Conservation (phyloP, 2,329 filamentous ascomycete species). For the Botrytis sinoallii region DNA sequence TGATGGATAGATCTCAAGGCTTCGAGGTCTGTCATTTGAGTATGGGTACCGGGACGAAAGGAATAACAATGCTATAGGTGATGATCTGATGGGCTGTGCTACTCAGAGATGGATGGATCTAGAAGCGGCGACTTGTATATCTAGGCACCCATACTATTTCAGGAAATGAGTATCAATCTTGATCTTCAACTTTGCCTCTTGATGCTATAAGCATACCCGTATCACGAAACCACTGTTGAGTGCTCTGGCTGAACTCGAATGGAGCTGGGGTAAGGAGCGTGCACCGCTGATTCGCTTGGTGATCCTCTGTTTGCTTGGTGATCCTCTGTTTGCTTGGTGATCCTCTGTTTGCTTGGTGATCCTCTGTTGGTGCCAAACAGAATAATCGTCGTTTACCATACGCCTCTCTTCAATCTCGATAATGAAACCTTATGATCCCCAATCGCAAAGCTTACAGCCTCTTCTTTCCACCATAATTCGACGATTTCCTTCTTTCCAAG, state of each 20-base stretch:
- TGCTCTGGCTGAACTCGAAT: background rate
- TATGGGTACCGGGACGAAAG: background rate
- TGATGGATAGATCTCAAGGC: background rate
- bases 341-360: background rate
- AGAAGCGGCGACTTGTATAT: background rate
- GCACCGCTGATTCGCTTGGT: slow-evolving; percentile 4
- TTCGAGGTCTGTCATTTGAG: background rate
- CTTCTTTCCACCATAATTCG: background rate
- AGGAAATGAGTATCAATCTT: background rate
- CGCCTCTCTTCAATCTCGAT: background rate
- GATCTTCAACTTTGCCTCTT: background rate
- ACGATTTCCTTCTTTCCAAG: background rate
- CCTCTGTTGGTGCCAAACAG: background rate
- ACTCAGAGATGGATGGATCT: background rate
- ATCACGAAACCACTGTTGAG: background rate
- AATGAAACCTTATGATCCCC: background rate
- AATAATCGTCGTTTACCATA: background rate
- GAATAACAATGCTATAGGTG: background rate
- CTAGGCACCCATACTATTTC: background rate
- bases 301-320: background rate
- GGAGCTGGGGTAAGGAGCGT: background rate
- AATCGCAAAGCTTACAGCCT: background rate
- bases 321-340: slow-evolving; percentile 1
- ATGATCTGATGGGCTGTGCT: background rate
- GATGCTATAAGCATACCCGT: background rate